A percentile compares a stretch with the other conserved stretches of the same genome.
Conservation (phyloP, 345 rosid species). For the Eucalyptus coolabah region DNA sequence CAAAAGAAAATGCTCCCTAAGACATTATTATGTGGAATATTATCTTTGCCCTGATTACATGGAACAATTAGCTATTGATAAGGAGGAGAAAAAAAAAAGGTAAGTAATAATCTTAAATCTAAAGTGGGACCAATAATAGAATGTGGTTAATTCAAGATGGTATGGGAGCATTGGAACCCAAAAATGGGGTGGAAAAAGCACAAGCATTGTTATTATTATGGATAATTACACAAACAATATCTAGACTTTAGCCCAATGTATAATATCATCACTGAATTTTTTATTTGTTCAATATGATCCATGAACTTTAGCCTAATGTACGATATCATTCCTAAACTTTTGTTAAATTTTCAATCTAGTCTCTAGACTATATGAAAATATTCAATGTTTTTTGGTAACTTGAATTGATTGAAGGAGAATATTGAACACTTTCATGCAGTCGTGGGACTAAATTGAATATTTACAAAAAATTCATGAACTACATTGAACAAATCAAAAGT, state of each 20-base stretch:
- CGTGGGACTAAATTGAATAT: neutral
- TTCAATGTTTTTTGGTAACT: neutral
- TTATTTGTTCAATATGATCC: neutral
- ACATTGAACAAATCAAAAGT: neutral
- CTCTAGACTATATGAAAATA: neutral
- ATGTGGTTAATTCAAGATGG: too few species aligned
- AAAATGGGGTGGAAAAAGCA: too few species aligned
- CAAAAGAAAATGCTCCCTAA: too few species aligned
- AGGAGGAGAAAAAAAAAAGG: too few species aligned
- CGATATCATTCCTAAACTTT: neutral
- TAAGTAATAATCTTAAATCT: too few species aligned
- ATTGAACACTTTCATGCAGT: neutral
- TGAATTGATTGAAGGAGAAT: neutral
- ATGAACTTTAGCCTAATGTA: neutral
- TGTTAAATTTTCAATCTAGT: neutral
- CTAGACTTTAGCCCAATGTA: neutral
- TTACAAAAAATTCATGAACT: neutral
- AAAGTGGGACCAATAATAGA: too few species aligned
- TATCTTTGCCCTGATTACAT: too few species aligned
- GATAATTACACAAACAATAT: neutral
- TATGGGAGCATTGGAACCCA: too few species aligned
- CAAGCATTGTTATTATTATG: neutral
- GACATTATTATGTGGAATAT: too few species aligned
- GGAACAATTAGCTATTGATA: too few species aligned
- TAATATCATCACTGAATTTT: neutral